Conservation (phyloP, 352 stramenopile genomes). For the Pythium brassicae region DNA sequence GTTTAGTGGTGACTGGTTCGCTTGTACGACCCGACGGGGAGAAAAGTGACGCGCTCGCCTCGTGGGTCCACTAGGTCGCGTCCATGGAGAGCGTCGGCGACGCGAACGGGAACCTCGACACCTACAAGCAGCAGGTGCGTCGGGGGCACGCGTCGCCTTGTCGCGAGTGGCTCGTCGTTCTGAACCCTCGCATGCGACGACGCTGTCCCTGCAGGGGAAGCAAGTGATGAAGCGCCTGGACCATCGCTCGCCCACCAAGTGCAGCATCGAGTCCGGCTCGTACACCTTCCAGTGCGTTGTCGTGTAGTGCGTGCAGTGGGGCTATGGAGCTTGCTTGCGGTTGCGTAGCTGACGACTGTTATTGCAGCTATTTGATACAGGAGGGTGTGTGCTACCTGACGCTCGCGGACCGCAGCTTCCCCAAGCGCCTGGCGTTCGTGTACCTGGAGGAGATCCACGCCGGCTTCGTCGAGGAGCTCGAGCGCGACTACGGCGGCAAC, state of each 20-base stretch:
- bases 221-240: constrained; percentile 93
- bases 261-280: constrained; percentile 90
- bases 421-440: constrained; percentile 96
- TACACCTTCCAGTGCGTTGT: constrained; percentile 90
- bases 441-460: constrained; percentile 96
- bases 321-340: not conserved
- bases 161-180: not conserved
- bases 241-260: constrained; percentile 89
- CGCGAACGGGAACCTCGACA: constrained; percentile 80
- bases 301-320: too few species aligned
- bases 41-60: not conserved
- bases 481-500: constrained; percentile 88
- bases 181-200: not conserved
- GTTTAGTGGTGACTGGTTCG: not conserved
- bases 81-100: constrained; percentile 91
- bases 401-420: constrained; percentile 94
- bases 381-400: constrained; percentile 97
- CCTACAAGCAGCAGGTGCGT: constrained; percentile 81
- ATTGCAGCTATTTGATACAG: constrained; percentile 93
- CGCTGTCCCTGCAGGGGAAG: constrained; percentile 89
- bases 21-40: not conserved
- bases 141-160: too few species aligned
- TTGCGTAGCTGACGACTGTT: not conserved
- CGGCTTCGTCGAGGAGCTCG: constrained; percentile 93
- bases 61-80: constrained; percentile 58